These are phyloP conservation scores for Rhamnella rubrinervis DNA, from an alignment of 331 rosid species.

Conservation along the genomic window DNA sequence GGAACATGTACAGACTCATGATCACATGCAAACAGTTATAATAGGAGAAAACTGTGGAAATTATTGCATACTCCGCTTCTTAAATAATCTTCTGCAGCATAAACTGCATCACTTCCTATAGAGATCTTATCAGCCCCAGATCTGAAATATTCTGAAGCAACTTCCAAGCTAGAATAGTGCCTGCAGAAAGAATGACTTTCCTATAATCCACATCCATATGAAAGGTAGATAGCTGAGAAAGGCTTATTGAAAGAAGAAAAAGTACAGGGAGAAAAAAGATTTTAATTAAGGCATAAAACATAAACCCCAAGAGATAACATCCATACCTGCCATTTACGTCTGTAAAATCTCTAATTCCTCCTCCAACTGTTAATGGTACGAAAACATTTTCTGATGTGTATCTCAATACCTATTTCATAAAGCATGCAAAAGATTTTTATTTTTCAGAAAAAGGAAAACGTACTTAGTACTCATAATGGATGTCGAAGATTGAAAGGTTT, in stretches of 20 bases:
- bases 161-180: slow-evolving; percentile 95
- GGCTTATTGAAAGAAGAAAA: not conserved
- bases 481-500: not conserved
- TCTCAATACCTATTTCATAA: slow-evolving; percentile 66
- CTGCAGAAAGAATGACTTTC: slow-evolving; percentile 35
- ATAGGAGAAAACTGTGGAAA: slow-evolving; percentile 6
- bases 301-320: not conserved
- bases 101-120: slow-evolving; percentile 96
- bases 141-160: slow-evolving; percentile 96
- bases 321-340: slow-evolving; percentile 86
- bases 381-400: slow-evolving; percentile 89
- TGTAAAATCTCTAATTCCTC: slow-evolving; percentile 94
- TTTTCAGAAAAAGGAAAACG: not conserved
- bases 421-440: slow-evolving; percentile 13
- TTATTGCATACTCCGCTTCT: slow-evolving; percentile 70
- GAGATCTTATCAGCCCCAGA: slow-evolving; percentile 99
- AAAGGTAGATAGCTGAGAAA: not conserved
- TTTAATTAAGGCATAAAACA: too few species aligned
- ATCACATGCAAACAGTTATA: slow-evolving; percentile 8
- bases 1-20: slow-evolving; percentile 6
- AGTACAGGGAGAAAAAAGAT: too few species aligned
- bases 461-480: not conserved
- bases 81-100: slow-evolving; percentile 89
- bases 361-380: slow-evolving; percentile 97
- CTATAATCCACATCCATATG: slow-evolving; percentile 4